Evolutionary conservation across 2,329 filamentous ascomycete genomes (phyloP).

Genomic region (Fusarium sp.): DNA sequence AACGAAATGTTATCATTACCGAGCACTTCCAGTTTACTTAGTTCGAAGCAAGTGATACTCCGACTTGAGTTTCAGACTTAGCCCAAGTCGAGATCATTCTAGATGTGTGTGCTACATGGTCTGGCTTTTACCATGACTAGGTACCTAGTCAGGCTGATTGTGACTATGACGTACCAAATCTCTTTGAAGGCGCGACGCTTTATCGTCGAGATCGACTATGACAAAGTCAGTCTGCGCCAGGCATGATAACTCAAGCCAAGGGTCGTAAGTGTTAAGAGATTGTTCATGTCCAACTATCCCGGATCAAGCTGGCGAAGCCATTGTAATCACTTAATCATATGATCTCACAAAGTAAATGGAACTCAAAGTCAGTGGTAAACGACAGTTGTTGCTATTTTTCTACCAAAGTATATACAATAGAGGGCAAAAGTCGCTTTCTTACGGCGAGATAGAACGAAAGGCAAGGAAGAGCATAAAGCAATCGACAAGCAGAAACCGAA

Average conservation of each 20-base stretch:
- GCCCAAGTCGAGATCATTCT: too few relatives aligned
- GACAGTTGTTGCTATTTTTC: slow-evolving; percentile 35
- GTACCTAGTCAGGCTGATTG: not conserved
- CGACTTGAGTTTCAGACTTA: not conserved
- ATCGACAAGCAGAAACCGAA: slow-evolving; percentile 10
- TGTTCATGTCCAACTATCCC: not conserved
- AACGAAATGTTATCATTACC: slow-evolving; percentile 1
- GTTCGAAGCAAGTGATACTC: not conserved
- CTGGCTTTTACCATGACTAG: not conserved
- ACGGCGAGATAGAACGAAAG: slow-evolving; percentile 31
- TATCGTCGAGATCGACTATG: not conserved
- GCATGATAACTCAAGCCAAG: too few relatives aligned
- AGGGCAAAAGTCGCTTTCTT: slow-evolving; percentile 24
- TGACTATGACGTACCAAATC: not conserved
- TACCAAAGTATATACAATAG: slow-evolving; percentile 31
- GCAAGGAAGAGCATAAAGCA: slow-evolving; percentile 18
- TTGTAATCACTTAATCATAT: not conserved
- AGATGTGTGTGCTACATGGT: not conserved
- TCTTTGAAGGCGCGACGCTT: too few relatives aligned
- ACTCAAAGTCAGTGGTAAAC: slow-evolving; percentile 18
- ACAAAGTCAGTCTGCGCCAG: not conserved
- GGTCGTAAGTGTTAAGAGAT: not conserved
- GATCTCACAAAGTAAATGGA: not conserved
- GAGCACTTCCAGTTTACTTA: not conserved
- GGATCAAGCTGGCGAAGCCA: not conserved